These are phyloP conservation scores for Ascochyta rabiei DNA, from an alignment of 2,329 filamentous ascomycete species.

Conservation along the genomic window DNA sequence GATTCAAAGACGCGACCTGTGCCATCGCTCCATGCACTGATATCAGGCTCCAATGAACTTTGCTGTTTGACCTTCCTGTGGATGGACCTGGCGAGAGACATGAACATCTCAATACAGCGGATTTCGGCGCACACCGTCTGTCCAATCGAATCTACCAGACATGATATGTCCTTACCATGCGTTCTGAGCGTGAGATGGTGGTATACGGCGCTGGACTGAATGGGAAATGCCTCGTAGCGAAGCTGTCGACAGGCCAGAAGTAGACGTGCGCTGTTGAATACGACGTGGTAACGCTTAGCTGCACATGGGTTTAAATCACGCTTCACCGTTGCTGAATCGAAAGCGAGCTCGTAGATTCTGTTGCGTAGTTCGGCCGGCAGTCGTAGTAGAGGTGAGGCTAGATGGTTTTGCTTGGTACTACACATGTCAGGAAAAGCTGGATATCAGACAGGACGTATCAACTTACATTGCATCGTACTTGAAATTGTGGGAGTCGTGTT, in stretches of 20 bases:
- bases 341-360: slow-evolving; percentile 5
- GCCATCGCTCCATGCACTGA: background rate
- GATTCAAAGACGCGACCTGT: background rate
- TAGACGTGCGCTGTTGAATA: background rate
- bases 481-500: background rate
- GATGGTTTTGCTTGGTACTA: background rate
- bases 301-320: background rate
- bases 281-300: background rate
- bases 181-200: background rate
- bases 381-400: slow-evolving; percentile 4
- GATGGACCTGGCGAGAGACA: background rate
- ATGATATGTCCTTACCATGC: background rate
- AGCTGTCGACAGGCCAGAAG: background rate
- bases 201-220: background rate
- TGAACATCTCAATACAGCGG: background rate
- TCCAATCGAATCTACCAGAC: background rate
- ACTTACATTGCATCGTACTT: background rate
- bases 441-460: background rate
- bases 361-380: slow-evolving; percentile 17
- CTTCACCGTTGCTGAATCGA: background rate
- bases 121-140: background rate
- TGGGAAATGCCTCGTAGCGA: background rate
- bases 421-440: background rate
- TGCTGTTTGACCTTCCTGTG: background rate
- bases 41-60: too few species aligned